Evolutionary conservation across 441 rosid genomes (phyloP).

Genomic region (Eruca vesicaria): DNA sequence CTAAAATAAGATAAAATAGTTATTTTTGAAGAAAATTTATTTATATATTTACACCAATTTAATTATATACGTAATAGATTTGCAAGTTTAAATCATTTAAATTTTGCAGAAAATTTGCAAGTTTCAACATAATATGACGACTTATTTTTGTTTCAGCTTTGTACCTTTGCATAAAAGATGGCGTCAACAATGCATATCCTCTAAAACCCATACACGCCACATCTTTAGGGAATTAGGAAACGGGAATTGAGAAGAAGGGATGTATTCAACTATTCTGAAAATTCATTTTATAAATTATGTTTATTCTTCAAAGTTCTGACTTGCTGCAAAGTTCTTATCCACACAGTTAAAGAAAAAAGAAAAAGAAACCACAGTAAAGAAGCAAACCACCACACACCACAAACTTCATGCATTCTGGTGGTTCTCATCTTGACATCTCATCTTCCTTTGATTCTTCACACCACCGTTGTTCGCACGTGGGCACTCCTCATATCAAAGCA

Average conservation of each 20-base stretch:
- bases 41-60: no score
- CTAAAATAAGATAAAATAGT: no score
- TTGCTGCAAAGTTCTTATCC: conserved; percentile 24
- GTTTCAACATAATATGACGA: no score
- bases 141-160: background rate
- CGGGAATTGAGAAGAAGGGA: background rate
- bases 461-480: background rate
- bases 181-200: background rate
- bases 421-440: conserved; percentile 27
- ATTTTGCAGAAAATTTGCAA: no score
- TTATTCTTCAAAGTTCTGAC: background rate
- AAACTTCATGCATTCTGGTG: background rate
- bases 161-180: background rate
- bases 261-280: conserved; percentile 1
- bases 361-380: background rate
- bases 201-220: conserved; percentile 4
- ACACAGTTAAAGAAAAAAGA: conserved; percentile 1
- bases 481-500: background rate
- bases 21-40: no score
- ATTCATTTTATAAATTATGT: background rate
- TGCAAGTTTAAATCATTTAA: no score
- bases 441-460: conserved; percentile 1
- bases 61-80: no score
- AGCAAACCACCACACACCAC: background rate
- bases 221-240: background rate